Base-by-base conservation (phyloP, 345 rosid species). In the Eucalyptus pauciflora region DNA sequence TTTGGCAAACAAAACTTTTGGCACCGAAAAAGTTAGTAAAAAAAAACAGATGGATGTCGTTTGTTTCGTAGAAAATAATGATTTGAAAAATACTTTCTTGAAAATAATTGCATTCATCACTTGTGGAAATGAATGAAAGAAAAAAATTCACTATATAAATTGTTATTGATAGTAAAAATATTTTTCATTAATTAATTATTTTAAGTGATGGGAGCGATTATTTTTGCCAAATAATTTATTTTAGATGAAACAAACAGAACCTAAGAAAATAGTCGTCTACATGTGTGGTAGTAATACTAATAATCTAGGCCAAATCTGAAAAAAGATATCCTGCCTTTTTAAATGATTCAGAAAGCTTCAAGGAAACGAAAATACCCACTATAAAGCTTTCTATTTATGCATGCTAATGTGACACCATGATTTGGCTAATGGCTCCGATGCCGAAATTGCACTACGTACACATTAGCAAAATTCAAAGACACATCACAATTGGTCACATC, bases 61-160 rank as follows among this genome's bases (percentile, higher is more conserved):
- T 56, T 56, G 6, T 56, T 56, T 24, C 0, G 1, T 24, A 22
- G 6, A 56, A 14, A 56, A 56, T 56, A 56, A 56, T 56, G 5
- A 56, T 56, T 56, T 56, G 62, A 9, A 56, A 56, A 8, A 9
- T 22, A 2, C 5, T 56, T 56, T 56, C 1, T 20, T 22, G 1
- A 56, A 56, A 56, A 22, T 56, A 22, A 9, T 56, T 0, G 6
- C 29, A 22, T 56, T 22, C 13, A 24, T 22, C 29, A 10, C 6
- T 24, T 4, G 4, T 0, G 13, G 0, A 56, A 56, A 56, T 56
- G 3, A 24, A 56, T 24, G 29, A 22, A 0, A 0, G 24, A 20
- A 56, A 10, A 4, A 17, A 56, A 9, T 4, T 56, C 1, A 24
- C 1, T 56, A 56, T 56, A 56, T 56, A 56, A 56, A 24, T 56